phyloP scores from a whole-genome alignment of 2,329 filamentous ascomycete genomes.

The Didymella pomorum region DNA sequence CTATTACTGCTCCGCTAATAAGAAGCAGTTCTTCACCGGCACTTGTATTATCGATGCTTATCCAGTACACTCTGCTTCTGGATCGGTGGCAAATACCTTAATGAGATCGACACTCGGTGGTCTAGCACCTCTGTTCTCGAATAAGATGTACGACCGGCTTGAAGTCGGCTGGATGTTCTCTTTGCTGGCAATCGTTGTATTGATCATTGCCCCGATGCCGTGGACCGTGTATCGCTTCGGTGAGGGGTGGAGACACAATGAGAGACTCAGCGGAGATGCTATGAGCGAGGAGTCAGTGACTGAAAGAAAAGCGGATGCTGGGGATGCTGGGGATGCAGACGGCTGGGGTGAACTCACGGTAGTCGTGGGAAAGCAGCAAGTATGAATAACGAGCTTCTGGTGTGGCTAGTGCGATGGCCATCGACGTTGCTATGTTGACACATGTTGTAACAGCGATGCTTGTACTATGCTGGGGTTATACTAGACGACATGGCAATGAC shows the following conservation, averaged over 20 bases:
- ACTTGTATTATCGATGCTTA: conserved; percentile 1
- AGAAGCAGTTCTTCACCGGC: neutral
- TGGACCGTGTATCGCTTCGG: conserved; percentile 1
- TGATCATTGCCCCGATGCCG: neutral
- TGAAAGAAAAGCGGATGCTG: neutral
- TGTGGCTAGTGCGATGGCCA: neutral
- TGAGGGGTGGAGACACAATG: neutral
- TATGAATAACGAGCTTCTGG: neutral
- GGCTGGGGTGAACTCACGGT: neutral
- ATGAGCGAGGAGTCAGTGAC: neutral
- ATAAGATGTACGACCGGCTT: neutral
- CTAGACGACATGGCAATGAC: neutral
- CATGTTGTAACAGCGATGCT: neutral
- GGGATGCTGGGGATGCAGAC: neutral
- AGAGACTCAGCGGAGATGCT: neutral
- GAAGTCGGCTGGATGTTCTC: conserved; percentile 1
- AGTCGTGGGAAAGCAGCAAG: neutral
- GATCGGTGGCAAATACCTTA: neutral
- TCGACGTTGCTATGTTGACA: neutral
- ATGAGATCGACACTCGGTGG: neutral
- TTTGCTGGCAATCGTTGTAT: neutral
- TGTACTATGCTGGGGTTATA: neutral
- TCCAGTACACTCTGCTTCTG: conserved; percentile 4
- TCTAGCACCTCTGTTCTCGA: neutral
- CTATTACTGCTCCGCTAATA: neutral